Conservation (phyloP, 306 rosid species). For the Trichosanthes truncata region DNA sequence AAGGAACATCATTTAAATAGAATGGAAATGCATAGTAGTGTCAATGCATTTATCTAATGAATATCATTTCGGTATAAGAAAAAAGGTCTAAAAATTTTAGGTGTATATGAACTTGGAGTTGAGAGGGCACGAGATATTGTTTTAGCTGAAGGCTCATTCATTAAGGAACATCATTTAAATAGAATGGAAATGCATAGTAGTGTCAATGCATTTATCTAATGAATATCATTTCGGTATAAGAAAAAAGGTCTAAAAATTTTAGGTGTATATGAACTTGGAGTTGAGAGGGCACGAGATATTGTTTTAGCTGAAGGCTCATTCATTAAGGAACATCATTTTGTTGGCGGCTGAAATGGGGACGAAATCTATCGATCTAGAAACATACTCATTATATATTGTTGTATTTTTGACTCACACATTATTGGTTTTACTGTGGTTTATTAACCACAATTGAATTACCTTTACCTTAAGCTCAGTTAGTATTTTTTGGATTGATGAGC, state of each 20-base stretch:
- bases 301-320: neutral
- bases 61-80: neutral
- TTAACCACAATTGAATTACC: no score
- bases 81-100: neutral
- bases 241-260: neutral
- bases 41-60: neutral
- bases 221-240: neutral
- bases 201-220: neutral
- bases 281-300: neutral
- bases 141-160: neutral
- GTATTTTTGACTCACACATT: no score
- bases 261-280: no score
- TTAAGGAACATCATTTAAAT: neutral
- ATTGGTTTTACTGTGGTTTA: no score
- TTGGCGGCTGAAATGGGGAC: neutral
- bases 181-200: neutral
- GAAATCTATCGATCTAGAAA: no score
- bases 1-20: neutral
- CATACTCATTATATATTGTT: no score
- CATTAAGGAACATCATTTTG: neutral
- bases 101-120: no score
- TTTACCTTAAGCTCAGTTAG: no score
- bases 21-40: neutral
- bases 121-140: neutral
- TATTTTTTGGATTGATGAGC: no score